Conservation (phyloP, 1,139 yeast genomes). For the Scheffersomyces cryptocercus region DNA sequence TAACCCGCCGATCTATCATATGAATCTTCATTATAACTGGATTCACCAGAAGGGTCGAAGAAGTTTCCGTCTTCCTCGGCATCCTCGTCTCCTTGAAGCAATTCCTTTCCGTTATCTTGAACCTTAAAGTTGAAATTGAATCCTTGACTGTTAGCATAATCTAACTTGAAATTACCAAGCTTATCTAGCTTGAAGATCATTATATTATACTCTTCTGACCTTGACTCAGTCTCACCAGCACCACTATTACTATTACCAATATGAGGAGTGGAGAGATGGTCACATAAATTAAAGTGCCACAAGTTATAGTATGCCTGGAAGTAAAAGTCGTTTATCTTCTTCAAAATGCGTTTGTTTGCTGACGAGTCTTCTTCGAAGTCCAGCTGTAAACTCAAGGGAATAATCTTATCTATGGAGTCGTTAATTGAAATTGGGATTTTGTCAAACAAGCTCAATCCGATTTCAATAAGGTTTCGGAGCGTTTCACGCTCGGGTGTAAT, state of each 20-base stretch:
- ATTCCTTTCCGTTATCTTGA: conserved; percentile 5
- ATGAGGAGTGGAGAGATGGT: conserved; percentile 23
- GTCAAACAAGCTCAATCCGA: conserved; percentile 63
- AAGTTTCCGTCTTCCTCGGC: conserved; percentile 8
- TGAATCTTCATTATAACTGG: conserved; percentile 1
- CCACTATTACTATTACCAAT: background rate
- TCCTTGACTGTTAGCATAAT: conserved; percentile 34
- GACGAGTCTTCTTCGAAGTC: conserved; percentile 14
- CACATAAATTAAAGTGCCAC: conserved; percentile 80
- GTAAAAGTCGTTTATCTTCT: conserved; percentile 53
- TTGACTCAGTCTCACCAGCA: background rate
- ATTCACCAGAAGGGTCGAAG: conserved; percentile 9
- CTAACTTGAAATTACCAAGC: conserved; percentile 28
- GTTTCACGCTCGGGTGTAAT: background rate
- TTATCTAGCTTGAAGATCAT: conserved; percentile 28
- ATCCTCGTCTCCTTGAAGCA: conserved; percentile 3
- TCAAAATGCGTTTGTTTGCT: conserved; percentile 24
- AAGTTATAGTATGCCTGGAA: conserved; percentile 66
- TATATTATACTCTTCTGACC: conserved; percentile 18
- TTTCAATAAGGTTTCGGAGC: conserved; percentile 31
- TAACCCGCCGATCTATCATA: conserved; percentile 4
- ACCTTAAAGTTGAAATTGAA: conserved; percentile 33
- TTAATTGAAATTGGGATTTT: conserved; percentile 58
- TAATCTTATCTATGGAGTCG: conserved; percentile 43
- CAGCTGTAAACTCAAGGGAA: conserved; percentile 37